Conservation (phyloP, 2,329 filamentous ascomycete species). For the Fusarium sp. region DNA sequence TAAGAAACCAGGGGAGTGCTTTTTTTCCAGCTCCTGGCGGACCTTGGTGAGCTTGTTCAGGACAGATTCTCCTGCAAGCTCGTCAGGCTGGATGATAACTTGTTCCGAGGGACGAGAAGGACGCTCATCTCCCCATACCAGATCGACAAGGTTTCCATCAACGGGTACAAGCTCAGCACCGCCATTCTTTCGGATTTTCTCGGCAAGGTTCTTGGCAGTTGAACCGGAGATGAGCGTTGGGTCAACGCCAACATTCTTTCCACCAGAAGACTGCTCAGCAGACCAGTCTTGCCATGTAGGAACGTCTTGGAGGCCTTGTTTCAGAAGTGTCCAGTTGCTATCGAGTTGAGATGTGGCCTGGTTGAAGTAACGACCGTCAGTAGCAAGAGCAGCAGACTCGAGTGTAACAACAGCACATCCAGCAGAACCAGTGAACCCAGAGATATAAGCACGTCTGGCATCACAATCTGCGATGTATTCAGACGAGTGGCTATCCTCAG, state of each 20-base stretch:
- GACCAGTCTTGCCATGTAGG: conserved; percentile 98
- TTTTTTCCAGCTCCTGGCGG: conserved; percentile 91
- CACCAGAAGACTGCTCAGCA: conserved; percentile 83
- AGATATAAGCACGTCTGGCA: conserved; percentile 88
- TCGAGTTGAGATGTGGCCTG: conserved; percentile 93
- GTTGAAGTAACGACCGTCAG: conserved; percentile 98
- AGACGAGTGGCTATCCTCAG: conserved; percentile 96
- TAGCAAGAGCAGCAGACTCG: conserved; percentile 88
- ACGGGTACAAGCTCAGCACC: conserved; percentile 80
- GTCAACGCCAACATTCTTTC: conserved; percentile 91
- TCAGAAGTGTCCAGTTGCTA: conserved; percentile 88
- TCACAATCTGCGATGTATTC: conserved; percentile 99
- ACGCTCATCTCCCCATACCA: conserved; percentile 81
- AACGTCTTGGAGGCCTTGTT: conserved; percentile 92
- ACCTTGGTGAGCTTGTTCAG: conserved; percentile 85
- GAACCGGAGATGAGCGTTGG: conserved; percentile 81
- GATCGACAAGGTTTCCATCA: conserved; percentile 85
- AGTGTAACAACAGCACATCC: conserved; percentile 90
- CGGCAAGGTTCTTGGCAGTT: conserved; percentile 73
- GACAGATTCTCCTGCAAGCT: conserved; percentile 84
- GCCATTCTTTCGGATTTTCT: conserved; percentile 87
- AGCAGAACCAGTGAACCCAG: conserved; percentile 93
- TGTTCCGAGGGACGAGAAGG: conserved; percentile 80
- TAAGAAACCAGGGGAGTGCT: conserved; percentile 85
- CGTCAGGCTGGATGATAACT: conserved; percentile 74